These are phyloP conservation scores for Ulmus americana DNA, from an alignment of 331 rosid species.

Conservation along the genomic window DNA sequence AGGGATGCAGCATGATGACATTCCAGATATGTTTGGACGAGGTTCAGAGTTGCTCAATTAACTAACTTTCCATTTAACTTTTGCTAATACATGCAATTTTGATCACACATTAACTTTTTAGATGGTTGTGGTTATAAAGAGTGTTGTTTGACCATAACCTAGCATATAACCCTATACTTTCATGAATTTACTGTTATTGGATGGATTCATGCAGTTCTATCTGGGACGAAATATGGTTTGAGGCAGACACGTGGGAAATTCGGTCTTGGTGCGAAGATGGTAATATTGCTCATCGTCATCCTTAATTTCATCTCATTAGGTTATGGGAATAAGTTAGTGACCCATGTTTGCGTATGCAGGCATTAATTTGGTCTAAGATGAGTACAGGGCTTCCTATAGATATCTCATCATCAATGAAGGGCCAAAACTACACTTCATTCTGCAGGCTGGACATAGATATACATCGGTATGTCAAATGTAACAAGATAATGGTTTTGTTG, in stretches of 20 bases:
- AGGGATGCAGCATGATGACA: constrained; percentile 98
- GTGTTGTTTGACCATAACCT: not conserved
- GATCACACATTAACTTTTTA: constrained; percentile 8
- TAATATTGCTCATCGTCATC: constrained; percentile 25
- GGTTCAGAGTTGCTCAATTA: constrained; percentile 43
- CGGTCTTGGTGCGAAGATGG: constrained; percentile 99
- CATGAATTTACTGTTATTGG: constrained; percentile 20
- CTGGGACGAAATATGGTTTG: constrained; percentile 95
- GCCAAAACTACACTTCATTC: constrained; percentile 62
- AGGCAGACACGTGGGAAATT: constrained; percentile 95
- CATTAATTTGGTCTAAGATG: constrained; percentile 98
- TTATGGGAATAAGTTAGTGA: not conserved
- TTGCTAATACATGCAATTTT: not conserved
- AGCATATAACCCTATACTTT: constrained; percentile 8
- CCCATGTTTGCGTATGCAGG: constrained; percentile 42
- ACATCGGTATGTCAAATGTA: constrained; percentile 51
- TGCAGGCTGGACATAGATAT: constrained; percentile 95
- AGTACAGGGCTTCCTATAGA: constrained; percentile 97
- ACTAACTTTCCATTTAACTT: constrained; percentile 15
- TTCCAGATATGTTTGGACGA: constrained; percentile 98
- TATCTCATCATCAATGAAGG: constrained; percentile 75
- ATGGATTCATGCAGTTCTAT: constrained; percentile 54
- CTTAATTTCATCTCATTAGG: not conserved
- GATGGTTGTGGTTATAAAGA: too few species aligned
- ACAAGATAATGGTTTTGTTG: not conserved